phyloP scores from a whole-genome alignment of 2,329 filamentous ascomycete genomes.

The Scytalidium sp. region DNA sequence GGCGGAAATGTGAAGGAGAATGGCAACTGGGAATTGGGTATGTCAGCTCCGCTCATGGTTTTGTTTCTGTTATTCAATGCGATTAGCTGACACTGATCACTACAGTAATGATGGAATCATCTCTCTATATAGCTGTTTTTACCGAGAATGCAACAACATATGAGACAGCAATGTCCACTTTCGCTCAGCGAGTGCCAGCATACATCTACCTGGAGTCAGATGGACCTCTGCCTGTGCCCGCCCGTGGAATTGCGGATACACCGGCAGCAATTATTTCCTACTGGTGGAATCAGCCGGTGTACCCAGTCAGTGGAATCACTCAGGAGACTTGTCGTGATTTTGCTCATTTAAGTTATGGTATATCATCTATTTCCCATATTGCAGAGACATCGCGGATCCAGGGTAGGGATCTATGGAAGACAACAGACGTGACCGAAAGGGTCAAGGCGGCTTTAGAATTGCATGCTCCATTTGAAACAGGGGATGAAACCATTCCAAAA shows the following conservation, averaged over 20 bases:
- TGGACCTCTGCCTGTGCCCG: constrained; percentile 15
- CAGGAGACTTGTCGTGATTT: constrained; percentile 29
- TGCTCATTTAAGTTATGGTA: constrained; percentile 23
- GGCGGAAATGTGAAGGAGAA: constrained; percentile 13
- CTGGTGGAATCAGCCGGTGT: constrained; percentile 11
- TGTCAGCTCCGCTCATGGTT: neutral
- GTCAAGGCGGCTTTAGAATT: constrained; percentile 4
- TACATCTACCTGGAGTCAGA: constrained; percentile 24
- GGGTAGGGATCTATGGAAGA: constrained; percentile 7
- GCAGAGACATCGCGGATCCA: constrained; percentile 27
- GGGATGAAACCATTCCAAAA: constrained; percentile 9
- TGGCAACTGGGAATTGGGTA: constrained; percentile 27
- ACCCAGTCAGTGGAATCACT: constrained; percentile 12
- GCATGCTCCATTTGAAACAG: constrained; percentile 3
- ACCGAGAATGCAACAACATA: constrained; percentile 20
- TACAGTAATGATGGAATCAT: constrained; percentile 22
- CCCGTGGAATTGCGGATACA: constrained; percentile 6
- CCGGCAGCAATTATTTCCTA: constrained; percentile 7
- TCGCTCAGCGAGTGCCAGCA: constrained; percentile 22
- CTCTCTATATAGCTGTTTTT: constrained; percentile 23
- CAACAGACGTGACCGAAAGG: constrained; percentile 1
- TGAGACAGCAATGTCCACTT: constrained; percentile 20
- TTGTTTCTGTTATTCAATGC: neutral
- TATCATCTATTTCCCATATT: constrained; percentile 26
- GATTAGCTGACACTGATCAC: neutral